These are phyloP conservation scores for Emericellopsis terricola DNA, from an alignment of 495 filamentous ascomycete genomes.

Conservation along the genomic window DNA sequence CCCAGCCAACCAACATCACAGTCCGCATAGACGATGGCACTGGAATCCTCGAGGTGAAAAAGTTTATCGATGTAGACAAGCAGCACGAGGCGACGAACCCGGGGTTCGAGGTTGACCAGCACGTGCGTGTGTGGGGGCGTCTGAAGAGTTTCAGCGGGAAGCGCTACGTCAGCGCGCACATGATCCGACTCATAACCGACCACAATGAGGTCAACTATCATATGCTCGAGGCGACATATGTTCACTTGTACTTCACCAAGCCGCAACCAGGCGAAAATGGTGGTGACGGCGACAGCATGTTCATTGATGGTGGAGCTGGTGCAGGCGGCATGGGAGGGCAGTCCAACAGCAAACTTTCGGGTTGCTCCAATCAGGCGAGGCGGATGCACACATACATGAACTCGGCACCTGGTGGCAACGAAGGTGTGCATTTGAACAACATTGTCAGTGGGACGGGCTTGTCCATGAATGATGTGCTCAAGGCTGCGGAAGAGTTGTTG, in stretches of 20 bases:
- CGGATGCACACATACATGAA: slow-evolving; percentile 51
- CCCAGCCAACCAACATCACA: slow-evolving; percentile 77
- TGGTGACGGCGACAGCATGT: slow-evolving; percentile 32
- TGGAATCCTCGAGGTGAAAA: slow-evolving; percentile 78
- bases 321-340: slow-evolving; percentile 5
- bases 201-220: slow-evolving; percentile 87
- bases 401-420: slow-evolving; percentile 45
- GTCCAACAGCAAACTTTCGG: slow-evolving; percentile 17
- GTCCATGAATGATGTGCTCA: slow-evolving; percentile 46
- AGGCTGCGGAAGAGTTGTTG: slow-evolving; percentile 63
- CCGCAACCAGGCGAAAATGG: slow-evolving; percentile 36
- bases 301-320: slow-evolving; percentile 25
- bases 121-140: slow-evolving; percentile 67
- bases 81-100: slow-evolving; percentile 25
- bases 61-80: slow-evolving; percentile 58
- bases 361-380: slow-evolving; percentile 35
- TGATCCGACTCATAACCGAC: slow-evolving; percentile 59
- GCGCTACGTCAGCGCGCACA: slow-evolving; percentile 61
- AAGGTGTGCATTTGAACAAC: slow-evolving; percentile 61
- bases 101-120: slow-evolving; percentile 39
- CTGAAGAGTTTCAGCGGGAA: slow-evolving; percentile 64
- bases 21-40: slow-evolving; percentile 95
- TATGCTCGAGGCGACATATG: slow-evolving; percentile 69
- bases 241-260: slow-evolving; percentile 74
- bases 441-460: slow-evolving; percentile 47